Base-by-base conservation (phyloP, 2,329 filamentous ascomycete genomes). In the Talaromyces sp. region DNA sequence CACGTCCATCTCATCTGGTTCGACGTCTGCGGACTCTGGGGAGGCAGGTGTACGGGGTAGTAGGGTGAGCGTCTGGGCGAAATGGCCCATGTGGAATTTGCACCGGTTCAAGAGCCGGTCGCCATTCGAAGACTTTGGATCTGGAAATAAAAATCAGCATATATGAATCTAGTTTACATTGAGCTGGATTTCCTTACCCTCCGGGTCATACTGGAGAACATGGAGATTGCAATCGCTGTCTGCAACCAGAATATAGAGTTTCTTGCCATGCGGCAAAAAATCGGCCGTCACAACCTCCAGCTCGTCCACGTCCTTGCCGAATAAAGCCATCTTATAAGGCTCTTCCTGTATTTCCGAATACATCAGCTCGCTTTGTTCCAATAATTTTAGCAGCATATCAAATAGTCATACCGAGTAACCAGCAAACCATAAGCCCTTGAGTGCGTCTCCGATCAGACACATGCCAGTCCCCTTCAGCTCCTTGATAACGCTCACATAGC, bases 401-500 rank as follows among this genome's bases (percentile, higher is more conserved):
- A 51, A 38, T 14, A 26, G 54, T 69, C 79, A 57, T 80, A 84
- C 82, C 9, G 90, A 95, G 71, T 97, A 99, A 0, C 95, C 95
- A 0, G 91, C 90, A 67, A 99, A 96, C 92, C 95, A 98, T 2
- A 98, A 82, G 0, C 95, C 95, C 77, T 96, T 96, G 71, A 95
- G 87, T 0, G 89, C 90, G 77, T 99, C 95, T 0, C 90, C 90
- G 77, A 97, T 87, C 11, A 96, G 81, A 69, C 90, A 92, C 71
- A 99, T 82, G 0, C 93, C 93, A 0, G 91, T 96, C 1, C 89
- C 86, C 3, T 87, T 86, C 19, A 99, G 82, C 68, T 91, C 90
- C 70, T 93, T 95, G 58, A 91, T 84, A n/a, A 89, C 86, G 2
- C 87, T 90, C 13, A 96, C 91, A 69, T 96, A 95, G 75, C 90